phyloP scores from a whole-genome alignment of 352 stramenopile species.

The Globisporangium nunn region DNA sequence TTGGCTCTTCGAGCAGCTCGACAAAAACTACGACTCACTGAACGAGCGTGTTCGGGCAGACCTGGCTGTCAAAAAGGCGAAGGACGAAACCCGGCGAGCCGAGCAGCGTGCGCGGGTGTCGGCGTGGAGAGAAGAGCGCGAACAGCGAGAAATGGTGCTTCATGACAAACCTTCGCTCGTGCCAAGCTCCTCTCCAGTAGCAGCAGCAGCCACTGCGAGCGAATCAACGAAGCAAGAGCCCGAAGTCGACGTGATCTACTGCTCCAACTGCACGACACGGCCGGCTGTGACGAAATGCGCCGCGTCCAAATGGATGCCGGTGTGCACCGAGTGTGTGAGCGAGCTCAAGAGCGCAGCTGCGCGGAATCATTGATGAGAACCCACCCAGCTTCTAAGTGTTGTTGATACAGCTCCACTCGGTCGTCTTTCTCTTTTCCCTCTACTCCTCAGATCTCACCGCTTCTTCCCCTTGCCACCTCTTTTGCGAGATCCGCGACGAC shows the following conservation, averaged over 20 bases:
- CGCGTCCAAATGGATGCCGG: constrained; percentile 83
- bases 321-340: constrained; percentile 51
- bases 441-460: constrained; percentile 2
- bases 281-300: constrained; percentile 69
- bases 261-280: constrained; percentile 44
- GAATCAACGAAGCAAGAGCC: constrained; percentile 14
- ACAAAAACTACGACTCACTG: constrained; percentile 40
- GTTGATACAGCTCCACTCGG: background rate
- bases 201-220: background rate
- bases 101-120: constrained; percentile 58
- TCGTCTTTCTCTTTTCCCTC: too few relatives aligned
- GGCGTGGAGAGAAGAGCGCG: constrained; percentile 67
- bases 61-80: constrained; percentile 43
- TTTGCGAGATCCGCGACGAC: constrained; percentile 7
- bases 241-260: constrained; percentile 46
- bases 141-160: constrained; percentile 46
- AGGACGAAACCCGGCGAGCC: constrained; percentile 44
- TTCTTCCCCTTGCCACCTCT: constrained; percentile 16
- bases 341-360: constrained; percentile 29
- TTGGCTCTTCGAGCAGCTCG: constrained; percentile 68
- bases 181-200: constrained; percentile 1
- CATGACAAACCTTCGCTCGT: constrained; percentile 34
- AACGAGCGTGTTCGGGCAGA: constrained; percentile 41
- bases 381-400: constrained; percentile 6
- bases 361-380: constrained; percentile 10